These are phyloP conservation scores for Termitomyces sp. DNA, from an alignment of 768 basidiomycete species.

Conservation along the genomic window DNA sequence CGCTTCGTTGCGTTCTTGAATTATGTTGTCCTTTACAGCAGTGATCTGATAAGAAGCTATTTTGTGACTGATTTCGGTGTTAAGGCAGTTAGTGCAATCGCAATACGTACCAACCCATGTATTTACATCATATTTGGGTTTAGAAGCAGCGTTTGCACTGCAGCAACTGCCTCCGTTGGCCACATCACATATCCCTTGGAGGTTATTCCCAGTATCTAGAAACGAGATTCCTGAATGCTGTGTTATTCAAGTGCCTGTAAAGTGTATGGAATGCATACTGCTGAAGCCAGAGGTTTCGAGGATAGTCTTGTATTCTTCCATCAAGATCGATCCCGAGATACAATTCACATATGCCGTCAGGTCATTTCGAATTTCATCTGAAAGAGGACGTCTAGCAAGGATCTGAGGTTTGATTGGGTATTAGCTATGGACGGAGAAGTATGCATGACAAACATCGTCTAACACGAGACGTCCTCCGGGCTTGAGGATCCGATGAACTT, in stretches of 20 bases:
- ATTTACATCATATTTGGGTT: conserved; percentile 32
- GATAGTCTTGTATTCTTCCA: conserved; percentile 31
- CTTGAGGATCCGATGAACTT: conserved; percentile 45
- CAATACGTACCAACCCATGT: conserved; percentile 34
- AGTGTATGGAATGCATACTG: conserved; percentile 20
- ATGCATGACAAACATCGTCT: conserved; percentile 36
- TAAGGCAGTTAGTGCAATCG: neutral
- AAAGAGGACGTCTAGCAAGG: conserved; percentile 37
- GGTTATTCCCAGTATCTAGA: conserved; percentile 32
- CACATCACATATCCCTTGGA: conserved; percentile 27
- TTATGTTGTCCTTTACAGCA: conserved; percentile 28
- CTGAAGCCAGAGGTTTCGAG: conserved; percentile 35
- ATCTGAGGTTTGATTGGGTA: conserved; percentile 26
- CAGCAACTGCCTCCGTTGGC: neutral
- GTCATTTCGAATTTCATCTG: conserved; percentile 34
- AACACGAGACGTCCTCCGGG: conserved; percentile 50
- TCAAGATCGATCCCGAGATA: conserved; percentile 37
- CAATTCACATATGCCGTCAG: conserved; percentile 37
- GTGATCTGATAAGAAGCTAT: conserved; percentile 44
- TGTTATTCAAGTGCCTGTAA: neutral
- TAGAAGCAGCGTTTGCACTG: neutral
- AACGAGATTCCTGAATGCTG: conserved; percentile 32
- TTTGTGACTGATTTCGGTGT: neutral
- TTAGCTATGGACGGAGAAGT: too few species aligned
- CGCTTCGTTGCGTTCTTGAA: neutral